phyloP scores from a whole-genome alignment of 495 filamentous ascomycete genomes.

The Umbilicaria muhlenbergii region DNA sequence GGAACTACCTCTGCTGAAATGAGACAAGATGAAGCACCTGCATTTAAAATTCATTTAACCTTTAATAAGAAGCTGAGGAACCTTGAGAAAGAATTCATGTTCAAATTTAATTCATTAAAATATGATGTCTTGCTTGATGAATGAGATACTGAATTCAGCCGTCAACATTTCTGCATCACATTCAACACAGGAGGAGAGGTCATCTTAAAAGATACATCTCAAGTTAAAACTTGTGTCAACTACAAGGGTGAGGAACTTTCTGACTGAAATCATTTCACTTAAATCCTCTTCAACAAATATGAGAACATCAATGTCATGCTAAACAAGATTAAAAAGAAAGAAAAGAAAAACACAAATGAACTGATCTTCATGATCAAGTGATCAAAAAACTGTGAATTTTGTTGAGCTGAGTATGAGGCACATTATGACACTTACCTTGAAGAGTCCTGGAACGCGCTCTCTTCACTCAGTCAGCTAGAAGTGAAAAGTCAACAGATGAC shows the following conservation, averaged over 20 bases:
- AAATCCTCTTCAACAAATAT: slow-evolving; percentile 33
- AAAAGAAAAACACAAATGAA: too few relatives aligned
- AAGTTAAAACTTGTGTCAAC: slow-evolving; percentile 66
- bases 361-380: slow-evolving; percentile 45
- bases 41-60: neutral
- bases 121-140: slow-evolving; percentile 6
- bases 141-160: neutral
- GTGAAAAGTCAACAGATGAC: neutral
- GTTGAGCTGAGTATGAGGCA: neutral
- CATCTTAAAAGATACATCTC: slow-evolving; percentile 58
- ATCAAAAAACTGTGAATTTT: neutral
- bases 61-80: neutral
- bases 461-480: neutral
- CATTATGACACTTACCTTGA: neutral
- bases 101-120: slow-evolving; percentile 1
- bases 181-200: neutral
- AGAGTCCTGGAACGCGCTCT: neutral
- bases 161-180: neutral
- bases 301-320: slow-evolving; percentile 57
- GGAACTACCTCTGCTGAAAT: slow-evolving; percentile 1
- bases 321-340: too few relatives aligned
- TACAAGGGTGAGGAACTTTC: slow-evolving; percentile 47
- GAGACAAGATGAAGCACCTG: neutral
- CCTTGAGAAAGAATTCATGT: slow-evolving; percentile 2
- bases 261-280: neutral